These are phyloP conservation scores for Proliferodiscus dingleyae DNA, from an alignment of 2,329 filamentous ascomycete genomes.

Conservation along the genomic window DNA sequence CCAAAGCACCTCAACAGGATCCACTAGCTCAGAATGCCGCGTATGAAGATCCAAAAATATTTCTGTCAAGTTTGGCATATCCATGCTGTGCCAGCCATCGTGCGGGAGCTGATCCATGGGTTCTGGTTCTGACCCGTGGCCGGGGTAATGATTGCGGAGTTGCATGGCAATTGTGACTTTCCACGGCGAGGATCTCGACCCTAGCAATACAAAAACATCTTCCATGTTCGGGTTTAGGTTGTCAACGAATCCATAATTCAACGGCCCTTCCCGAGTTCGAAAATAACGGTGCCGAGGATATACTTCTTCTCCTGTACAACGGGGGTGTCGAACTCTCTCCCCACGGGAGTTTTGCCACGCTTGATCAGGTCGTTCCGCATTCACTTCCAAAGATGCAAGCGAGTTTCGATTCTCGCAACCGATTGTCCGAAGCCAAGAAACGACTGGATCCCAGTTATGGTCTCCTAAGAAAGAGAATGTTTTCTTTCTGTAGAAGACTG, in stretches of 20 bases:
- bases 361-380: conserved; percentile 1
- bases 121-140: neutral
- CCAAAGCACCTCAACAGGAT: neutral
- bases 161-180: conserved; percentile 4
- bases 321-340: conserved; percentile 1
- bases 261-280: neutral
- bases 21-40: neutral
- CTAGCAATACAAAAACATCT: conserved; percentile 2
- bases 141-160: neutral
- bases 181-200: neutral
- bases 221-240: conserved; percentile 7
- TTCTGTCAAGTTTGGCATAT: conserved; percentile 6
- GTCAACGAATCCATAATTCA: conserved; percentile 1
- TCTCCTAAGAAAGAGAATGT: conserved; percentile 9
- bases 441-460: conserved; percentile 6
- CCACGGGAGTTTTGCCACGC: neutral
- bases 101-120: neutral
- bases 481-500: conserved; percentile 6
- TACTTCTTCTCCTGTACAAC: neutral
- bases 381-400: conserved; percentile 2
- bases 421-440: conserved; percentile 6
- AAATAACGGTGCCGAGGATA: conserved; percentile 4
- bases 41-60: neutral
- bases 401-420: conserved; percentile 3
- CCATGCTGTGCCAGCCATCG: conserved; percentile 5